Base-by-base conservation (phyloP, 495 filamentous ascomycete genomes). In the Polyplosphaeria fusca region DNA sequence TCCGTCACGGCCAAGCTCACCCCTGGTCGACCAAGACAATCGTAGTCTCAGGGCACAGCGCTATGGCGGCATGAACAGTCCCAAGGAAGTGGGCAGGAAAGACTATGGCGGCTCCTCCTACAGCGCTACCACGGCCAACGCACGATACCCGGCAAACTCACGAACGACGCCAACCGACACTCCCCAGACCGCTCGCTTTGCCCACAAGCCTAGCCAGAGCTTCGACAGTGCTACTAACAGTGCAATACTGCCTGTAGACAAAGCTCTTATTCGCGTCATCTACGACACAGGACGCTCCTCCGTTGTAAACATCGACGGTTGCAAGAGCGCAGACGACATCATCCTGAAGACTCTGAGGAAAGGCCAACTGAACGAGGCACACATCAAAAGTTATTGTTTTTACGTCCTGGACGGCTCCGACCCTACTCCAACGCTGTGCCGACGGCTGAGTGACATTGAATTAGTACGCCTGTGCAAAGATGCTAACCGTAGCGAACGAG, bases 301-400 rank as follows among this genome's bases (percentile, higher is more conserved):
- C 26, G 90, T 95, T 5, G 80, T 97, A 50, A 88, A 90, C 67
- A 86, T 97, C 45, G 85, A 87, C 49, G 87, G 85, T 58, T 96
- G 89, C 77, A 89, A 85, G 65, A 94, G 86, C 1, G 82, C 88
- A 27, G 93, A 97, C 59, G 89, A 96, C 52, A 85, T 99, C 47
- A 88, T 96, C 70, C 76, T 87, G 23, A 84, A 83, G 53, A 92
- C 92, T 1, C 71, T 96, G 20, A 85, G 82, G 60, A 97, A 97
- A 67, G 85, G 95, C 53, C 77, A 75, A 27, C 67, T 75, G 24
- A 68, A 66, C 32, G 78, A 76, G 55, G 65, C 68, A 13, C 73
- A 76, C 40, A 67, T 72, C 47, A 73, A 71, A 50, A 74, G 64
- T 49, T 73, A 76, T 52, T 75, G 71, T 65, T 75, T 76, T 67